Percentiles rank a stretch among this genome's conserved stretches.
Conservation (phyloP, 176 grass and related monocot genomes). For the Aegilops tauschii region DNA sequence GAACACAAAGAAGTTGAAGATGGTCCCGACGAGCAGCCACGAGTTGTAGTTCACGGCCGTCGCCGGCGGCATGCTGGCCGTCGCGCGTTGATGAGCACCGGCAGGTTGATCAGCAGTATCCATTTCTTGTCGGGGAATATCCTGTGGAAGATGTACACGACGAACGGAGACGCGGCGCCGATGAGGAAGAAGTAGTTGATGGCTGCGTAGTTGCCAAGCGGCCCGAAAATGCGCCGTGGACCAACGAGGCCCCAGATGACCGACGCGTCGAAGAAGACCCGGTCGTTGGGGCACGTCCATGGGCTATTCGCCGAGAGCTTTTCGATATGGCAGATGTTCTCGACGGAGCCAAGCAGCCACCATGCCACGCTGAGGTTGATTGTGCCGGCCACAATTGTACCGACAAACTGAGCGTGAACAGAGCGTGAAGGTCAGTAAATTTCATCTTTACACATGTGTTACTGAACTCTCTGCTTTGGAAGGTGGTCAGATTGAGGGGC, state of each 20-base stretch:
- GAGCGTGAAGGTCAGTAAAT: neutral
- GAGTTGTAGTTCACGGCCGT: conserved; percentile 73
- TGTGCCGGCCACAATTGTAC: conserved; percentile 69
- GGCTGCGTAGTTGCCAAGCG: conserved; percentile 43
- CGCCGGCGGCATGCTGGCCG: conserved; percentile 62
- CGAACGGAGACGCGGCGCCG: conserved; percentile 45
- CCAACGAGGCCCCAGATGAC: conserved; percentile 90
- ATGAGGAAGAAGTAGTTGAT: conserved; percentile 82
- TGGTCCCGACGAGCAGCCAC: conserved; percentile 57
- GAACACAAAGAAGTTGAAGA: conserved; percentile 86
- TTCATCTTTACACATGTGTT: neutral
- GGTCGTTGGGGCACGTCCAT: conserved; percentile 68
- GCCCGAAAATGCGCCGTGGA: conserved; percentile 55
- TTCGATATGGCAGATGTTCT: conserved; percentile 44
- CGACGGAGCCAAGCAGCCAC: conserved; percentile 72
- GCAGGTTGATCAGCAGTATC: conserved; percentile 83
- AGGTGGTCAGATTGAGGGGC: neutral
- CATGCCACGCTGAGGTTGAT: conserved; percentile 67
- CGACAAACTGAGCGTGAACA: conserved; percentile 37
- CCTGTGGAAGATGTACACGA: conserved; percentile 62
- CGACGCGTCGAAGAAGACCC: conserved; percentile 80
- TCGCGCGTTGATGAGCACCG: conserved; percentile 75
- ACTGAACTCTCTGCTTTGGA: neutral
- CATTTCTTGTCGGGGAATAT: conserved; percentile 52
- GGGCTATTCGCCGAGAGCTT: conserved; percentile 60